phyloP scores from a whole-genome alignment of 306 rosid genomes.

The Fragaria ananassa region DNA sequence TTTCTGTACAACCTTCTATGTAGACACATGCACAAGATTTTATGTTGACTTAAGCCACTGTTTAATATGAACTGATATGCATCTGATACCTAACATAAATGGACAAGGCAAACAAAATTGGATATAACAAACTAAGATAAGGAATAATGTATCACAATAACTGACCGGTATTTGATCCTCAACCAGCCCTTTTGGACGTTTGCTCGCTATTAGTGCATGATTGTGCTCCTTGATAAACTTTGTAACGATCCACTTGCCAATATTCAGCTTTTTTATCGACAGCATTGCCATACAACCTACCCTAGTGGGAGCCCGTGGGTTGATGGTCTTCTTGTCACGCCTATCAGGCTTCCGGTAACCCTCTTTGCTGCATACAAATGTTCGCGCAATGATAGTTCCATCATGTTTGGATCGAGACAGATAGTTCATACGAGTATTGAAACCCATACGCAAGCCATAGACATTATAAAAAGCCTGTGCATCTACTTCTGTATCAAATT shows the following conservation, averaged over 20 bases:
- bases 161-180: constrained; percentile 27
- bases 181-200: constrained; percentile 1
- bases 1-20: background rate
- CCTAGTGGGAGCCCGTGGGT: constrained; percentile 30
- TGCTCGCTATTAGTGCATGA: constrained; percentile 26
- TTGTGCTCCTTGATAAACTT: constrained; percentile 37
- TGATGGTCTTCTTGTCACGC: constrained; percentile 27
- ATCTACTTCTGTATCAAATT: constrained; percentile 29
- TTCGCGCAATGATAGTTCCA: constrained; percentile 27
- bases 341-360: constrained; percentile 35
- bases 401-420: constrained; percentile 34
- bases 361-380: constrained; percentile 45
- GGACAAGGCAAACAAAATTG: background rate
- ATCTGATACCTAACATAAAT: background rate
- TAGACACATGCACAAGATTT: background rate
- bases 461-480: constrained; percentile 36
- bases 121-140: constrained; percentile 2
- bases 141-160: background rate
- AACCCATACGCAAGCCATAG: constrained; percentile 32
- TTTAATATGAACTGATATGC: background rate
- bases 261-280: constrained; percentile 21
- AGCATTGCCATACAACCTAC: constrained; percentile 43
- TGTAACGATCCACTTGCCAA: constrained; percentile 33
- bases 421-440: constrained; percentile 28
- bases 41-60: background rate